These are phyloP conservation scores for Cladosporium sp. DNA, from an alignment of 2,329 filamentous ascomycete genomes.

Conservation along the genomic window DNA sequence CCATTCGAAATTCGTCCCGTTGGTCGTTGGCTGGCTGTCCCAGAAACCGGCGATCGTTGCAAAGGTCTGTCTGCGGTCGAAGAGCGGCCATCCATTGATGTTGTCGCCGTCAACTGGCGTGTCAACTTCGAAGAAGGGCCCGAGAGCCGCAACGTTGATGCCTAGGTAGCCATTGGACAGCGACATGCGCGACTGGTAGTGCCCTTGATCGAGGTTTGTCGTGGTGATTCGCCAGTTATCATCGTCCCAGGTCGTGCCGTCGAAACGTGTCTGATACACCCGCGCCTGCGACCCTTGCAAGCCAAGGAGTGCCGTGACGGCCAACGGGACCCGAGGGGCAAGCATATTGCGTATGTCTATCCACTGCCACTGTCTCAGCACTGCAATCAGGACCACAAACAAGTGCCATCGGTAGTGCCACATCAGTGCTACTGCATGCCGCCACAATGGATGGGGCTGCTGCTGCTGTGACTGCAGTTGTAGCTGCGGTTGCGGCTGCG, in stretches of 20 bases:
- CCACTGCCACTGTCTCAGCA: not conserved
- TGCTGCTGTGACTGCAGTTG: not conserved
- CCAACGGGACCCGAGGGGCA: not conserved
- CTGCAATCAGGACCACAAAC: not conserved
- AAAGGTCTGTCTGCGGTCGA: conserved; percentile 57
- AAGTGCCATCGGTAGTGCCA: not conserved
- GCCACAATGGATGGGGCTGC: not conserved
- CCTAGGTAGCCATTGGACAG: conserved; percentile 60
- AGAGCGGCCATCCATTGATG: conserved; percentile 59
- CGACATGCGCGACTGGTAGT: conserved; percentile 55
- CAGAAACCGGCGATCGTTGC: conserved; percentile 64
- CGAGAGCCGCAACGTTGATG: conserved; percentile 56
- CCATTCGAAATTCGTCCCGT: conserved; percentile 61
- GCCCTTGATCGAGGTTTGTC: conserved; percentile 48
- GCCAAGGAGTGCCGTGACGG: not conserved
- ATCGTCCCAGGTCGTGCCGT: conserved; percentile 53
- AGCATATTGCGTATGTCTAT: not conserved
- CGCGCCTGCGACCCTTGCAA: conserved; percentile 10
- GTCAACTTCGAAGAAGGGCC: conserved; percentile 58
- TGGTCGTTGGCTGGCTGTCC: conserved; percentile 52
- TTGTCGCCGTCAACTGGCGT: conserved; percentile 50
- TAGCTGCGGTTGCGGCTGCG: not conserved
- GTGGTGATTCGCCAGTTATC: conserved; percentile 52
- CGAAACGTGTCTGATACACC: conserved; percentile 45
- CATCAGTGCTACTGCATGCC: not conserved